These are phyloP conservation scores for Boletellus ananiceps DNA, from an alignment of 768 basidiomycete genomes.

Conservation along the genomic window DNA sequence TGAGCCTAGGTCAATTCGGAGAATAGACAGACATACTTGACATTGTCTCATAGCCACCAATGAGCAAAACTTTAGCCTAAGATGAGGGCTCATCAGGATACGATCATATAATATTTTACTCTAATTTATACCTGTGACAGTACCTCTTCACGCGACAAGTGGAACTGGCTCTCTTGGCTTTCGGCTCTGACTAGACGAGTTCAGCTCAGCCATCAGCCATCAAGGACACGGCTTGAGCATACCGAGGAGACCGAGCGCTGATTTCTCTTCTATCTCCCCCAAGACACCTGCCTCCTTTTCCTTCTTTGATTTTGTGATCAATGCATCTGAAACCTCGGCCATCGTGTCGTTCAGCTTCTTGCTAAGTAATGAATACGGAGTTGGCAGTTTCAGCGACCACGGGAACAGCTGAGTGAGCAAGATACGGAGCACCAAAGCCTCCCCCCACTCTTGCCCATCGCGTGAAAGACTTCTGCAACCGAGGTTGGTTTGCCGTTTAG, in stretches of 20 bases:
- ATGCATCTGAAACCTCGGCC: conserved; percentile 31
- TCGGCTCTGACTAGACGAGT: conserved; percentile 35
- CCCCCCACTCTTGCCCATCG: conserved; percentile 14
- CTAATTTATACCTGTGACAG: no score
- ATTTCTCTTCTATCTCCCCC: conserved; percentile 26
- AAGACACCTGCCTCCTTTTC: conserved; percentile 30
- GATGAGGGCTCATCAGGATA: no score
- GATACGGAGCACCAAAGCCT: conserved; percentile 5
- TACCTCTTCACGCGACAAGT: no score
- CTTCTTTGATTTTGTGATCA: conserved; percentile 31
- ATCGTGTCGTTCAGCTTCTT: conserved; percentile 27
- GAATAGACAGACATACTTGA: conserved; percentile 22
- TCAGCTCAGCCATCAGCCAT: background rate
- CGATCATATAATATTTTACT: no score
- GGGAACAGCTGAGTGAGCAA: conserved; percentile 30
- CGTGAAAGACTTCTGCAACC: conserved; percentile 26
- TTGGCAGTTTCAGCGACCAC: conserved; percentile 30
- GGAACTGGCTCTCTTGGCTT: background rate
- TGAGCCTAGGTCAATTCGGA: background rate
- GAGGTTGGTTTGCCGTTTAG: conserved; percentile 33
- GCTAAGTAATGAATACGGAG: conserved; percentile 19
- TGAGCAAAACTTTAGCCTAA: conserved; percentile 34
- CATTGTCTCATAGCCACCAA: conserved; percentile 38
- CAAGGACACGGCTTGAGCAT: background rate
- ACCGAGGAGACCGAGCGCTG: conserved; percentile 38